Percentiles rank a stretch among this genome's conserved stretches.
Conservation (phyloP, 257 asterid species). For the Salvia splendens region DNA sequence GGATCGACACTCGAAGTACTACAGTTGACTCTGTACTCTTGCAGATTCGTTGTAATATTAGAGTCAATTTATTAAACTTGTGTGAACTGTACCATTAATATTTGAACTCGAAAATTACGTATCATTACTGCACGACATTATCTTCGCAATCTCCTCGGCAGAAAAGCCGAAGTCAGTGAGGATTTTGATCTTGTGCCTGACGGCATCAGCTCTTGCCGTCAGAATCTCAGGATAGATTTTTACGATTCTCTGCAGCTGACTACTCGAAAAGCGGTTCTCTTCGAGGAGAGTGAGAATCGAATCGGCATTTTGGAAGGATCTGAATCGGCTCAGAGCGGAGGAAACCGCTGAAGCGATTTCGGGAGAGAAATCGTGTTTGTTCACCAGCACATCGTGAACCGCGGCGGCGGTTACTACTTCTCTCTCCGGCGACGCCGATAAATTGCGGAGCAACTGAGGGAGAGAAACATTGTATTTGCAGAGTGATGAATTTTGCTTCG, state of each 20-base stretch:
- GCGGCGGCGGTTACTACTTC: too few species aligned
- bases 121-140: not conserved
- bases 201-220: not conserved
- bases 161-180: conserved; percentile 13
- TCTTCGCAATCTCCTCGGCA: not conserved
- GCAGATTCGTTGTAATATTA: too few species aligned
- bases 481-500: not conserved
- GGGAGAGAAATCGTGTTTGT: conserved; percentile 37
- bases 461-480: not conserved
- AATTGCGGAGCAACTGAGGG: too few species aligned
- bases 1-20: too few species aligned
- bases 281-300: conserved; percentile 19
- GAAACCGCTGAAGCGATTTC: conserved; percentile 33
- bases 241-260: conserved; percentile 13
- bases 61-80: too few species aligned
- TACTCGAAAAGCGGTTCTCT: conserved; percentile 6
- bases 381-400: conserved; percentile 19
- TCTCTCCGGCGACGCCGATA: too few species aligned
- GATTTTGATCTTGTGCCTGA: conserved; percentile 14
- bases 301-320: not conserved
- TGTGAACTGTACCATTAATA: too few species aligned
- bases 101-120: too few species aligned
- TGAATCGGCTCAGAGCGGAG: conserved; percentile 1
- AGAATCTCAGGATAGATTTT: not conserved
- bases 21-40: too few species aligned